Percentiles rank a stretch among this genome's conserved stretches.
These are phyloP conservation scores for Exsudoporus floridanus DNA, from an alignment of 1,284 basidiomycete genomes.

Conservation along the genomic window DNA sequence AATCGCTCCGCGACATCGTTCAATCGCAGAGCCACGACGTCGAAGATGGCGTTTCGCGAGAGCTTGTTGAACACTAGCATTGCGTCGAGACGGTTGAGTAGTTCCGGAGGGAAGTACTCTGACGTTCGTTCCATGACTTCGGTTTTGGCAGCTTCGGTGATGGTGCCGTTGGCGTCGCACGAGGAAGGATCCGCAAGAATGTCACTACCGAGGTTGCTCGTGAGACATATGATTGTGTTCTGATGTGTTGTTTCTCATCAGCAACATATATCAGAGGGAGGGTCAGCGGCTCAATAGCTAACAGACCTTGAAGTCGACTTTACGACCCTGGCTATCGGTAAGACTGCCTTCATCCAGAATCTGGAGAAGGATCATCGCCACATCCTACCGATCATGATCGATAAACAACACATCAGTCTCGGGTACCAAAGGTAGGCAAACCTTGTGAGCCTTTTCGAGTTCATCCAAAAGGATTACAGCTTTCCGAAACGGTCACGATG, in stretches of 20 bases:
- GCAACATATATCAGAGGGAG: background rate
- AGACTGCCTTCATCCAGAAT: conserved; percentile 90
- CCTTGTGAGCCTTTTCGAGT: conserved; percentile 89
- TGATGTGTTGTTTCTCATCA: conserved; percentile 16
- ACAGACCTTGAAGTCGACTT: conserved; percentile 75
- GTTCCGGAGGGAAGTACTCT: conserved; percentile 85
- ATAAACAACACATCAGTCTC: background rate
- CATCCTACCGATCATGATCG: conserved; percentile 50
- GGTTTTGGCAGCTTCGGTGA: conserved; percentile 62
- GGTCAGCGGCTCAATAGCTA: background rate
- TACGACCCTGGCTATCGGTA: conserved; percentile 80
- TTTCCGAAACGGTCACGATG: conserved; percentile 26
- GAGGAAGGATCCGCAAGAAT: conserved; percentile 74
- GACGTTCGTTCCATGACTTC: conserved; percentile 77
- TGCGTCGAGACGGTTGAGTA: conserved; percentile 87
- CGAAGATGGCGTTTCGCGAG: conserved; percentile 66
- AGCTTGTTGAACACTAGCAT: conserved; percentile 91
- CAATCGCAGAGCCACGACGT: conserved; percentile 78
- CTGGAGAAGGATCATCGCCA: conserved; percentile 89
- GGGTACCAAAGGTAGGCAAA: conserved; percentile 21
- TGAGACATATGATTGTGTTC: conserved; percentile 41
- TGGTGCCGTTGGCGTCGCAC: conserved; percentile 62
- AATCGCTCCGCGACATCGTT: conserved; percentile 72
- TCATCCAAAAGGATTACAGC: conserved; percentile 84
- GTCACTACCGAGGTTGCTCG: conserved; percentile 58